Conservation (phyloP, 2,329 filamentous ascomycete genomes). For the Ceratocystis cacaofunesta region DNA sequence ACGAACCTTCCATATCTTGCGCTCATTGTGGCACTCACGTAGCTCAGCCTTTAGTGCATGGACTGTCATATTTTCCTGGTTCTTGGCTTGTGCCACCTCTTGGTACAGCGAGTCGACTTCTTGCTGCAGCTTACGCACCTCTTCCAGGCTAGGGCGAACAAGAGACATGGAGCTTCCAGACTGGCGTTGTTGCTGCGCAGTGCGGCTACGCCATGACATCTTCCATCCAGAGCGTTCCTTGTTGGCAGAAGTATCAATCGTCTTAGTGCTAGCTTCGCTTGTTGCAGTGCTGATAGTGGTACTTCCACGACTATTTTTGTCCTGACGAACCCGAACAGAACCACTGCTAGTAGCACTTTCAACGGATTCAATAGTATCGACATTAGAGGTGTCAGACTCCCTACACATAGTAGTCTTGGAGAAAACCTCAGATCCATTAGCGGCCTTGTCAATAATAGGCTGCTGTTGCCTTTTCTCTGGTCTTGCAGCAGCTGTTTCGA, state of each 20-base stretch:
- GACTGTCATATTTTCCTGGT: constrained; percentile 5
- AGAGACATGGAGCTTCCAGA: not conserved
- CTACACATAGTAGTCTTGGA: not conserved
- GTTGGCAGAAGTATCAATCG: not conserved
- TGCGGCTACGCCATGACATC: not conserved
- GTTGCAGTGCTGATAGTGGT: not conserved
- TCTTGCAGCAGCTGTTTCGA: not conserved
- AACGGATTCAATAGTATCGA: not conserved
- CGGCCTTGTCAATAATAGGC: not conserved
- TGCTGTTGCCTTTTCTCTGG: not conserved
- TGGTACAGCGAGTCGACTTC: constrained; percentile 5
- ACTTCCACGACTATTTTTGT: not conserved
- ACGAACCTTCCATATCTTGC: constrained; percentile 36
- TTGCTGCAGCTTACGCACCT: constrained; percentile 6
- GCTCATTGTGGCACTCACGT: constrained; percentile 22
- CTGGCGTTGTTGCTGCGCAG: not conserved
- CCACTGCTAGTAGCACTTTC: not conserved
- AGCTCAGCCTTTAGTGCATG: constrained; percentile 6
- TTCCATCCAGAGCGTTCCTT: not conserved
- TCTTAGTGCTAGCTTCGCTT: not conserved
- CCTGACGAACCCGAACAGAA: not conserved
- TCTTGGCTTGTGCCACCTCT: constrained; percentile 6
- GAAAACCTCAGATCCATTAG: not conserved
- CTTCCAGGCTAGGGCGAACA: not conserved
- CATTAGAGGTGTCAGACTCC: not conserved